Base-by-base conservation (phyloP, 1,284 basidiomycete genomes). In the Mycena sp. region DNA sequence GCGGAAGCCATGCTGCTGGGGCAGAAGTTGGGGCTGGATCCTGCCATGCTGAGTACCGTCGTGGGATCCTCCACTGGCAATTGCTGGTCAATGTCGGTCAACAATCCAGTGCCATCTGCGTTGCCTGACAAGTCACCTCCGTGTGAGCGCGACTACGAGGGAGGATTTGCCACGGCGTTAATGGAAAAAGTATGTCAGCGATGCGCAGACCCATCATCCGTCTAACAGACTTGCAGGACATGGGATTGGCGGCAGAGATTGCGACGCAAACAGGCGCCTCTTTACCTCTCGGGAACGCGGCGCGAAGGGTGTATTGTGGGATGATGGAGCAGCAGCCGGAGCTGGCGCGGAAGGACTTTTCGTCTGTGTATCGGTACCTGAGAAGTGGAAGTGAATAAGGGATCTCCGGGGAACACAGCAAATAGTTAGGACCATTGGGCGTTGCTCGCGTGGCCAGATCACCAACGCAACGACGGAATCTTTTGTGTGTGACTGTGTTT, bases 1-100 rank as follows among this genome's bases (percentile, higher is more conserved):
- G 89, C 85, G 12, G 94, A 96, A 77, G 93, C 91, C 2, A 95
- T 96, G 93, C 77, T 96, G 17, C 83, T 96, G 14, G 94, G 94
- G 9, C 83, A 88, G 74, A 87, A 84, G 63, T 77, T 96, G 21
- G 94, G 94, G 2, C 77, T 96, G 56, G 84, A 93, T 54, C 86
- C 93, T 17, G 82, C 85, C 10, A 80, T 94, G 29, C 82, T 96
- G 29, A 90, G 93, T 2, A 84, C 86, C 5, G 92, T 96, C 4
- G 88, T 96, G 69, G 94, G 94, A 73, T 93, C 86, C 72, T 93
- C 91, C 55, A 95, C 93, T 0, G 92, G 93, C 14, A 80, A 81
- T 23, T 95, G 93, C 74, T 96, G 94, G 94, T 83, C 93, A 9
- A 88, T 87, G 46, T 89, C 91, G 19, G 86, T 91, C 53, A 97